Evolutionary conservation across 441 rosid species (phyloP).

Genomic region (Adansonia grandidieri): DNA sequence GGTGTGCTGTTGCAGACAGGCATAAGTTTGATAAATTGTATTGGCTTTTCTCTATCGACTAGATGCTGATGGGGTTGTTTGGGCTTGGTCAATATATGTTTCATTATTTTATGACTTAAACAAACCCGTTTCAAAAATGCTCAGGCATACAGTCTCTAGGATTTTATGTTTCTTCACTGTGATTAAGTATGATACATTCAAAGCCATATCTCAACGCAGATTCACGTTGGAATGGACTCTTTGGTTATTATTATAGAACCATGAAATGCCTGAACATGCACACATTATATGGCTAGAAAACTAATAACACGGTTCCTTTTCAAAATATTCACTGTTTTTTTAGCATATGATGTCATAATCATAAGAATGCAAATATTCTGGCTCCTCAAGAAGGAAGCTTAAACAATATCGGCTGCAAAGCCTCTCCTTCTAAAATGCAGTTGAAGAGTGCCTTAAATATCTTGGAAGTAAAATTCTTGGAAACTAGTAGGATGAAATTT

Average conservation of each 20-base stretch:
- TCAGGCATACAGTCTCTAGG: not conserved
- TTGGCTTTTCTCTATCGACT: not conserved
- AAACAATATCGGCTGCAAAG: not conserved
- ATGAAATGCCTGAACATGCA: not conserved
- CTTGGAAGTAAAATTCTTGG: not conserved
- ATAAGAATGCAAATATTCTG: not conserved
- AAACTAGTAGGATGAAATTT: not conserved
- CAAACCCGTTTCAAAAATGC: not conserved
- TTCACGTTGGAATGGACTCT: not conserved
- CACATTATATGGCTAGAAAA: not conserved
- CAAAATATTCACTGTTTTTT: not conserved
- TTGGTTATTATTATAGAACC: not conserved
- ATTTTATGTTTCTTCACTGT: not conserved
- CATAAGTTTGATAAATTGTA: not conserved
- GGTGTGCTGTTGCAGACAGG: not conserved
- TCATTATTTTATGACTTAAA: not conserved
- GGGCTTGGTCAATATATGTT: not conserved
- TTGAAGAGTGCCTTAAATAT: slow-evolving; percentile 7
- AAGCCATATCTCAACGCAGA: not conserved
- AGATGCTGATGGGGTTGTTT: not conserved
- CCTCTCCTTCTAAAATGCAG: not conserved
- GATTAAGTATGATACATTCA: not conserved
- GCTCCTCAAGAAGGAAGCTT: not conserved
- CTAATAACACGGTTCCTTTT: not conserved
- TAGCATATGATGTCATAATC: not conserved